A percentile compares a stretch with the other conserved stretches of the same genome.
These are phyloP conservation scores for Petasospora fabianii DNA, from an alignment of 1,139 yeast genomes.

Conservation along the genomic window DNA sequence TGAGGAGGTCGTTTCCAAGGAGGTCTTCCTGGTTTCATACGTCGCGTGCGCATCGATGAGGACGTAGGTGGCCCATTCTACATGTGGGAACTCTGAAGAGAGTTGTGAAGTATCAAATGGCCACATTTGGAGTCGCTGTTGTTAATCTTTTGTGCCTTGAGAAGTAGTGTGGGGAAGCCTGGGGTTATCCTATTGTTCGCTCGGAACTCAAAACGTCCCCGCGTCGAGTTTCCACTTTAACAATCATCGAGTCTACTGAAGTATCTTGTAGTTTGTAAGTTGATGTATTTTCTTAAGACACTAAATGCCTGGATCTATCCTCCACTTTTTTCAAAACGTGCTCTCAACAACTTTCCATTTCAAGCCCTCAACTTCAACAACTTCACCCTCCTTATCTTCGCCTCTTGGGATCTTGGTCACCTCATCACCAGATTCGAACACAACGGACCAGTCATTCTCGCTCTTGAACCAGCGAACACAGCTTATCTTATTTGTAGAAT, in stretches of 20 bases:
- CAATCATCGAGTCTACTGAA: too few species aligned
- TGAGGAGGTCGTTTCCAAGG: neutral
- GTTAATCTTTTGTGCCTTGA: too few species aligned
- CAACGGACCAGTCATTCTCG: conserved; percentile 14
- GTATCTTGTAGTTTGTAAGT: neutral
- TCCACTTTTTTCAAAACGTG: conserved; percentile 5
- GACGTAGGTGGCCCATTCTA: neutral
- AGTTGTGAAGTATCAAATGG: neutral
- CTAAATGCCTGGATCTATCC: neutral
- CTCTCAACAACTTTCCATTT: conserved; percentile 22
- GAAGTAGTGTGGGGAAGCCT: too few species aligned
- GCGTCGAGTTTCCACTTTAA: too few species aligned
- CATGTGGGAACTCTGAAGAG: neutral
- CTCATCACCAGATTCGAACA: conserved; percentile 20
- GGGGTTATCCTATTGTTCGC: too few species aligned
- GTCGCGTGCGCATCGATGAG: neutral
- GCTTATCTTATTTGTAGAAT: conserved; percentile 14
- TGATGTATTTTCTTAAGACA: neutral
- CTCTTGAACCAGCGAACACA: conserved; percentile 15
- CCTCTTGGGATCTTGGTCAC: conserved; percentile 18
- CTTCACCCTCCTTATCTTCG: conserved; percentile 13
- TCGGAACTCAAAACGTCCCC: too few species aligned
- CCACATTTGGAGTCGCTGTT: too few species aligned
- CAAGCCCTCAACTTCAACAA: conserved; percentile 9
- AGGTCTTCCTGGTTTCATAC: too few species aligned